Conservation (phyloP, 495 filamentous ascomycete species). For the Xylaria castorea region DNA sequence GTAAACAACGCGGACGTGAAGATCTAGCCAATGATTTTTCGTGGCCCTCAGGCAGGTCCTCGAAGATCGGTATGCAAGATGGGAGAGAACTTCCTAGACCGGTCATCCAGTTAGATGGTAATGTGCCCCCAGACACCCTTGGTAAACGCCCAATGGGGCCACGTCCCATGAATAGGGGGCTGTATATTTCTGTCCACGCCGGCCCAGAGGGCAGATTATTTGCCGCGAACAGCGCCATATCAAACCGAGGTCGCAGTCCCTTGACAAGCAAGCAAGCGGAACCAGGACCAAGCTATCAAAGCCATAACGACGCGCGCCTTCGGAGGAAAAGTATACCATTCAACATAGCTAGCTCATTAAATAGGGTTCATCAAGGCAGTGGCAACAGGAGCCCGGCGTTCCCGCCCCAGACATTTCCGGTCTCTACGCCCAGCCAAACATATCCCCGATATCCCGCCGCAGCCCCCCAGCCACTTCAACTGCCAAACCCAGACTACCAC, state of each 20-base stretch:
- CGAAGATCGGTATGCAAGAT: not conserved
- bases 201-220: not conserved
- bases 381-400: not conserved
- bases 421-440: not conserved
- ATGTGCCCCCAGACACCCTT: not conserved
- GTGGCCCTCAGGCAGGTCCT: not conserved
- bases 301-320: not conserved
- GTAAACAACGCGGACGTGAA: not conserved
- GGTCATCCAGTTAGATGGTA: not conserved
- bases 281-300: not conserved
- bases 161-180: not conserved
- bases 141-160: not conserved
- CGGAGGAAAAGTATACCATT: not conserved
- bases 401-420: not conserved
- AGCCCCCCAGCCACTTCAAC: not conserved
- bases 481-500: not conserved
- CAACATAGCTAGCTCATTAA: not conserved
- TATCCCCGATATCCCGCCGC: not conserved
- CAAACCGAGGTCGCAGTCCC: not conserved
- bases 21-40: not conserved
- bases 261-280: not conserved
- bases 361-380: not conserved
- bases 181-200: not conserved
- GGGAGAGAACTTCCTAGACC: not conserved
- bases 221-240: not conserved